phyloP scores from a whole-genome alignment of 2,329 filamentous ascomycete genomes.

The Apiospora kogelbergensis region DNA sequence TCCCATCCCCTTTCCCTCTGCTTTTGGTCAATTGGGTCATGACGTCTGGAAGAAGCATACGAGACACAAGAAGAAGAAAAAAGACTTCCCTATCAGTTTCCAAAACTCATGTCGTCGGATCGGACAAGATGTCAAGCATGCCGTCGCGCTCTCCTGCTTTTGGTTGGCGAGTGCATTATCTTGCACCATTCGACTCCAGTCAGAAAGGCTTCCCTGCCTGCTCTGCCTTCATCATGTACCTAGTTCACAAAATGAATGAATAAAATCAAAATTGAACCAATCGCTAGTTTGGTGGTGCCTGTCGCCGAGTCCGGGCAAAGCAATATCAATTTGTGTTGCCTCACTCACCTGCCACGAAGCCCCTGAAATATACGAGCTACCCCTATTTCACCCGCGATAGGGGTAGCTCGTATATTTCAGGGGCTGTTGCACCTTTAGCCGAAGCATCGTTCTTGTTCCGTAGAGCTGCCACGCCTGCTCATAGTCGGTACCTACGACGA shows the following conservation, averaged over 20 bases:
- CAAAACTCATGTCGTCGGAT: background rate
- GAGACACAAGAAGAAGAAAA: background rate
- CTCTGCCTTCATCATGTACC: conserved; percentile 6
- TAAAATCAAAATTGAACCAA: background rate
- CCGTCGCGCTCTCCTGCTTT: background rate
- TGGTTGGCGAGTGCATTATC: background rate
- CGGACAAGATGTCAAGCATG: background rate
- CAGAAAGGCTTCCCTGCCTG: background rate
- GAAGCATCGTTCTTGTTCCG: too few relatives aligned
- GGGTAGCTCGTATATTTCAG: too few relatives aligned
- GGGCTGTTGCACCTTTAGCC: too few relatives aligned
- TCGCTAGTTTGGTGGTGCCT: background rate
- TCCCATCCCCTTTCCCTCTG: background rate
- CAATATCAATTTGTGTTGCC: too few relatives aligned
- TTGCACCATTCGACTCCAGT: background rate
- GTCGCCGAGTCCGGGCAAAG: background rate
- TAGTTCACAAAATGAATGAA: background rate
- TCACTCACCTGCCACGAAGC: background rate
- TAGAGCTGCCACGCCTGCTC: too few relatives aligned
- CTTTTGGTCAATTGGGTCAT: background rate
- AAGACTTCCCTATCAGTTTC: background rate
- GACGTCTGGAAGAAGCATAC: background rate
- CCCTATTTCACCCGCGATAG: too few relatives aligned
- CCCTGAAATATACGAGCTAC: too few relatives aligned
- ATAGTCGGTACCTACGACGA: too few relatives aligned